Evolutionary conservation across 2,329 filamentous ascomycete genomes (phyloP).

Genomic region (Ramichloridium luteum): DNA sequence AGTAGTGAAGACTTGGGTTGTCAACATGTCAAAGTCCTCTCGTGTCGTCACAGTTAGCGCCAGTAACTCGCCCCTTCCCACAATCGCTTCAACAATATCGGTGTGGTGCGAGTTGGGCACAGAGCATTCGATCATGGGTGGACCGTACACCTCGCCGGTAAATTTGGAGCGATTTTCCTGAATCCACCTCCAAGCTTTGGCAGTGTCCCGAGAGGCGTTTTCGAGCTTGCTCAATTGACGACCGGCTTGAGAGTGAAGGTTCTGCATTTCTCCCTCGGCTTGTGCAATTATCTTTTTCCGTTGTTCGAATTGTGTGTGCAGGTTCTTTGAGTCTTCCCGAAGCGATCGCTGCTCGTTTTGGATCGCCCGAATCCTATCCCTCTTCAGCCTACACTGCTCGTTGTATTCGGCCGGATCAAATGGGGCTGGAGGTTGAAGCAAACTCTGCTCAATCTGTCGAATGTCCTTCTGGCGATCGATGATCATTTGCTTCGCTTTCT

Average conservation of each 20-base stretch:
- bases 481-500: constrained; percentile 23
- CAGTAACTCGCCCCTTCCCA: constrained; percentile 42
- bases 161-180: constrained; percentile 57
- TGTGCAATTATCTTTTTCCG: constrained; percentile 28
- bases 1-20: constrained; percentile 48
- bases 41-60: constrained; percentile 64
- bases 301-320: constrained; percentile 25
- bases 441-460: constrained; percentile 48
- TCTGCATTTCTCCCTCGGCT: constrained; percentile 40
- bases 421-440: constrained; percentile 50
- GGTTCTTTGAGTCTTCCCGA: constrained; percentile 24
- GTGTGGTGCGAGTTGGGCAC: constrained; percentile 60
- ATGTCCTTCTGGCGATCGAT: constrained; percentile 37
- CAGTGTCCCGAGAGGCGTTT: constrained; percentile 49
- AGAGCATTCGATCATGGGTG: constrained; percentile 67
- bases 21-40: constrained; percentile 63
- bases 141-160: constrained; percentile 65
- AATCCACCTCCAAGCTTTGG: constrained; percentile 70
- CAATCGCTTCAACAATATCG: constrained; percentile 45
- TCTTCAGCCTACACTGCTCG: constrained; percentile 53
- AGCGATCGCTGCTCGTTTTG: constrained; percentile 33
- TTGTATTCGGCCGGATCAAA: constrained; percentile 64
- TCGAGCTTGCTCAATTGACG: constrained; percentile 58
- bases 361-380: constrained; percentile 33
- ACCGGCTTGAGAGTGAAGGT: constrained; percentile 61